phyloP scores from a whole-genome alignment of 2,329 filamentous ascomycete species.

The Atkinsonella hypoxylon region DNA sequence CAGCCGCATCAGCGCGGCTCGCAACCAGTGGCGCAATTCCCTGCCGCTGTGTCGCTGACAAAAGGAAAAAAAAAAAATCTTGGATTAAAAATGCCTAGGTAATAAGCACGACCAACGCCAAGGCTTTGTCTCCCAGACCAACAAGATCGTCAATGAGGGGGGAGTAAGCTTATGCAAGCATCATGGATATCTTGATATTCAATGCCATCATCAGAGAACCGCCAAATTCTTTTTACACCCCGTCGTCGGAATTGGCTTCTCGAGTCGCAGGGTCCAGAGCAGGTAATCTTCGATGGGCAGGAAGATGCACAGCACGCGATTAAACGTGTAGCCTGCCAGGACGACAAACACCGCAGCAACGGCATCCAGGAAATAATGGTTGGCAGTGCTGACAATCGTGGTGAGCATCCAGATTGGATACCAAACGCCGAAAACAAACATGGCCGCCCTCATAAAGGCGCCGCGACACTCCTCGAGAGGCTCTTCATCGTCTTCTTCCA shows the following conservation, averaged over 20 bases:
- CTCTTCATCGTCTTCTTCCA: slow-evolving; percentile 9
- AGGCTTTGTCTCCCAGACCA: background rate
- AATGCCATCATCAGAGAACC: slow-evolving; percentile 4
- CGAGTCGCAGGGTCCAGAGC: slow-evolving; percentile 46
- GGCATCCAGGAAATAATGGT: slow-evolving; percentile 53
- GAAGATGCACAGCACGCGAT: slow-evolving; percentile 43
- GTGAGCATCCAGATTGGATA: slow-evolving; percentile 41
- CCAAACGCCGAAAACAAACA: slow-evolving; percentile 29
- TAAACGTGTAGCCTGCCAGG: slow-evolving; percentile 40
- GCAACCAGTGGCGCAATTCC: background rate
- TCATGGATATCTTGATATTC: background rate
- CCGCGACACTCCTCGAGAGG: slow-evolving; percentile 11
- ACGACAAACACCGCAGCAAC: slow-evolving; percentile 52
- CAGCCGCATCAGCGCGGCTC: no score
- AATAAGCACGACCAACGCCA: background rate
- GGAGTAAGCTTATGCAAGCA: background rate
- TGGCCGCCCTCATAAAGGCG: slow-evolving; percentile 8
- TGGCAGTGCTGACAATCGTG: slow-evolving; percentile 48
- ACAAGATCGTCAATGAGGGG: background rate
- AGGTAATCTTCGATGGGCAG: slow-evolving; percentile 53
- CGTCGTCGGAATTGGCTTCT: slow-evolving; percentile 46
- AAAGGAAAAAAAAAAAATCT: background rate
- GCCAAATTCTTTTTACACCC: slow-evolving; percentile 16
- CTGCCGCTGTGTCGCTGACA: background rate
- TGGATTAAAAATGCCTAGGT: background rate